Conservation (phyloP, 1,284 basidiomycete species). For the Moesziomyces sp. region DNA sequence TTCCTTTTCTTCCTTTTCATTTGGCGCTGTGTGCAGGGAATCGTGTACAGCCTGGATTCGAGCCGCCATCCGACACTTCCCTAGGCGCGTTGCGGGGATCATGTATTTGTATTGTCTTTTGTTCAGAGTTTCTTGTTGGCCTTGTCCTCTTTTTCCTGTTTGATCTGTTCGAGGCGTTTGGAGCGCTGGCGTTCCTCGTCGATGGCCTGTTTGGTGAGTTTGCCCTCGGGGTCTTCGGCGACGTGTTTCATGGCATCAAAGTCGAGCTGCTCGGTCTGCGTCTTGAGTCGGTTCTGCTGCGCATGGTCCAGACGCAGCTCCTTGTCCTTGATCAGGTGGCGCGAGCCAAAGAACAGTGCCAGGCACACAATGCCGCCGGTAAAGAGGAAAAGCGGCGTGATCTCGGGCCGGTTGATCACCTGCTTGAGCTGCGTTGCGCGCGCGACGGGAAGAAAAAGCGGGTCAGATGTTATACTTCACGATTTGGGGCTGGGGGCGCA, state of each 20-base stretch:
- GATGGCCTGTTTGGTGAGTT: conserved; percentile 38
- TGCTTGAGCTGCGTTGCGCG: conserved; percentile 15
- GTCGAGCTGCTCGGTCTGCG: conserved; percentile 30
- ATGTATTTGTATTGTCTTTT: conserved; percentile 8
- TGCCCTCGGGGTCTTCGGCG: conserved; percentile 37
- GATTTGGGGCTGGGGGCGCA: too few species aligned
- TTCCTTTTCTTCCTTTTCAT: too few species aligned
- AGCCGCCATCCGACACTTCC: conserved; percentile 50
- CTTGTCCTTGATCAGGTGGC: conserved; percentile 38
- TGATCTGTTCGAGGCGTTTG: conserved; percentile 16
- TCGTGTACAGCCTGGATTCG: conserved; percentile 61
- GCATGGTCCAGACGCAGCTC: conserved; percentile 33
- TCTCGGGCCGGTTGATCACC: conserved; percentile 42
- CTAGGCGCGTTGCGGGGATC: conserved; percentile 15
- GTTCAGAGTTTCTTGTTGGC: conserved; percentile 23
- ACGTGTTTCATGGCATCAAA: conserved; percentile 37
- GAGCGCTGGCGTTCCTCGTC: conserved; percentile 18
- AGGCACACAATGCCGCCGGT: conserved; percentile 42
- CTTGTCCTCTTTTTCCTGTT: conserved; percentile 34
- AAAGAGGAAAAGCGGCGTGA: conserved; percentile 50
- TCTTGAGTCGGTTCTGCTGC: conserved; percentile 21
- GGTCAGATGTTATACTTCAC: too few species aligned
- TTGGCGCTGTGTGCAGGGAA: conserved; percentile 37
- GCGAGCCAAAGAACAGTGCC: conserved; percentile 35
- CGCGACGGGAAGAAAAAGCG: too few species aligned